Evolutionary conservation across 805 yeast species (phyloP).

Genomic region (Wickerhamiella sergipiensis): DNA sequence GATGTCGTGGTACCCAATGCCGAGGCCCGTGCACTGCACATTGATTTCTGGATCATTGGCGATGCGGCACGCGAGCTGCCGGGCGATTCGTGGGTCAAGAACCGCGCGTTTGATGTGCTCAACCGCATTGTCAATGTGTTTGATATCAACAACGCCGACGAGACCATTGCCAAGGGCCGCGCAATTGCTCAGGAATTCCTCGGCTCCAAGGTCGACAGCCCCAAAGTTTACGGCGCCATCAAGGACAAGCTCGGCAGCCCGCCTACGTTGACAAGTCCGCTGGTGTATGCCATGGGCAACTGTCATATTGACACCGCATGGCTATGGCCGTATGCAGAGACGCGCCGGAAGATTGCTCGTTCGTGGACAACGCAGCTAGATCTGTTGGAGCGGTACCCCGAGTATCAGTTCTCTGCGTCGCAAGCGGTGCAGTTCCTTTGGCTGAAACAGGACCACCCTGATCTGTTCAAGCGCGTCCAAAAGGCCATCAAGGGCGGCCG

Average conservation of each 20-base stretch:
- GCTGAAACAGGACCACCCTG: constrained; percentile 80
- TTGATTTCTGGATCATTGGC: constrained; percentile 77
- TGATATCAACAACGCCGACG: constrained; percentile 48
- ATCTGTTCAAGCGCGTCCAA: constrained; percentile 48
- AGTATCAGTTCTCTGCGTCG: constrained; percentile 85
- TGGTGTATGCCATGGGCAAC: constrained; percentile 76
- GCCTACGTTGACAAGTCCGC: constrained; percentile 18
- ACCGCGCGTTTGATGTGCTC: constrained; percentile 66
- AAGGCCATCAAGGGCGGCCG: constrained; percentile 52
- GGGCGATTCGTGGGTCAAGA: constrained; percentile 65
- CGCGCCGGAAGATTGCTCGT: constrained; percentile 80
- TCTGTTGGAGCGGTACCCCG: constrained; percentile 77
- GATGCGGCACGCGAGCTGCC: constrained; percentile 85
- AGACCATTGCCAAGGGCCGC: constrained; percentile 49
- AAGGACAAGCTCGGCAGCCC: constrained; percentile 20
- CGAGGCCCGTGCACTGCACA: constrained; percentile 61
- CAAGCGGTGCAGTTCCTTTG: constrained; percentile 95
- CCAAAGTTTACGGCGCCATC: constrained; percentile 35
- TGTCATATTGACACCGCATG: constrained; percentile 98
- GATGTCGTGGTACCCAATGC: constrained; percentile 72
- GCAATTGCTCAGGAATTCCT: constrained; percentile 47
- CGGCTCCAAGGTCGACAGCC: constrained; percentile 52
- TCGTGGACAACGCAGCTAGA: constrained; percentile 92
- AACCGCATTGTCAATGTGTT: constrained; percentile 74
- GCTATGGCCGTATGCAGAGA: constrained; percentile 99